Conservation (phyloP, 441 rosid genomes). For the Adansonia grandidieri region DNA sequence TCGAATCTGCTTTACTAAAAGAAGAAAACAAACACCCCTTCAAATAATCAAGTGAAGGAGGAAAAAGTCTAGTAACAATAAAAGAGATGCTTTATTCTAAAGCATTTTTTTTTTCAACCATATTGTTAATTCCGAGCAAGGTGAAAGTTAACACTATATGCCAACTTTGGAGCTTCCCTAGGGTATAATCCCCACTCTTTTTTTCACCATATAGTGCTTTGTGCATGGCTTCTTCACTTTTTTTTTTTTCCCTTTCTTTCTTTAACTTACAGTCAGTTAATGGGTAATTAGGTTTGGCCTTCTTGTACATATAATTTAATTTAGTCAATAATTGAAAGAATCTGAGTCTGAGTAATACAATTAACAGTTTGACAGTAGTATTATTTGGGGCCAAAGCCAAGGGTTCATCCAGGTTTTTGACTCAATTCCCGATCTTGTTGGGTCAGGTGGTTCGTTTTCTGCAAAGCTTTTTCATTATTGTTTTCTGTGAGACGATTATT, state of each 20-base stretch:
- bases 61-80: conserved; percentile 23
- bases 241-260: not conserved
- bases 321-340: not conserved
- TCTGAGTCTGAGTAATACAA: too few relatives aligned
- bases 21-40: conserved; percentile 13
- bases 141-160: conserved; percentile 14
- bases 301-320: not conserved
- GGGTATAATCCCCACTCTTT: conserved; percentile 15
- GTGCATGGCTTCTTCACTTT: not conserved
- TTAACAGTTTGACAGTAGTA: too few relatives aligned
- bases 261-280: not conserved
- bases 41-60: conserved; percentile 13
- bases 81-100: not conserved
- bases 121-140: conserved; percentile 7
- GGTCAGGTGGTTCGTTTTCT: conserved; percentile 22
- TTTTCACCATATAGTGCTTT: not conserved
- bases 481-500: too few relatives aligned
- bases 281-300: not conserved
- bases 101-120: not conserved
- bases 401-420: conserved; percentile 16
- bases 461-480: not conserved
- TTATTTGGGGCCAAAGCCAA: too few relatives aligned
- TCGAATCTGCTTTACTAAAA: conserved; percentile 40
- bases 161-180: conserved; percentile 23
- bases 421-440: conserved; percentile 25